Evolutionary conservation across 768 basidiomycete genomes (phyloP).

Genomic region (Cubamyces lactineus): DNA sequence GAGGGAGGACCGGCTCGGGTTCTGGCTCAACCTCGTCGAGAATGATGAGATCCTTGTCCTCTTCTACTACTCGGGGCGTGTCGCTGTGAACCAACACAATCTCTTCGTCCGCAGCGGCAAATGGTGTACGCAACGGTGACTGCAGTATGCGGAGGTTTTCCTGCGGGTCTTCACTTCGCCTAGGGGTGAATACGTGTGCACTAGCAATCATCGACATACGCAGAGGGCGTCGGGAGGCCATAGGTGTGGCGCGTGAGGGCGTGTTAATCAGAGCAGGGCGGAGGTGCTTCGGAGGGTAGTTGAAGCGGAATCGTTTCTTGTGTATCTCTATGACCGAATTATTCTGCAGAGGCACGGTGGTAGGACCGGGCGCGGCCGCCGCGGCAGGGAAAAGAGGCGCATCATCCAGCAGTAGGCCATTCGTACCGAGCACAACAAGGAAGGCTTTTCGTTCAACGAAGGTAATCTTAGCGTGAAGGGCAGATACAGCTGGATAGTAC

Average conservation of each 20-base stretch:
- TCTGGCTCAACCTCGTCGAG: slow-evolving; percentile 59
- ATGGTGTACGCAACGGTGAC: slow-evolving; percentile 50
- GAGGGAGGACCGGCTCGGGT: slow-evolving; percentile 21
- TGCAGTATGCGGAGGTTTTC: slow-evolving; percentile 68
- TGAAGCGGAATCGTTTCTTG: slow-evolving; percentile 70
- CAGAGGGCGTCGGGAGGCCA: slow-evolving; percentile 45
- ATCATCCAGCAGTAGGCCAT: slow-evolving; percentile 64
- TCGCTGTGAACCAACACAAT: slow-evolving; percentile 65
- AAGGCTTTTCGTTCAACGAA: slow-evolving; percentile 75
- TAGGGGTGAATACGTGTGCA: slow-evolving; percentile 73
- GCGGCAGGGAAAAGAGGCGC: slow-evolving; percentile 58
- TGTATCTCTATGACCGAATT: slow-evolving; percentile 70
- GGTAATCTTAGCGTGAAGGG: slow-evolving; percentile 67
- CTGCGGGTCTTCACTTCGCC: slow-evolving; percentile 58
- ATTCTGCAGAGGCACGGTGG: slow-evolving; percentile 66
- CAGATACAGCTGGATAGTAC: slow-evolving; percentile 66
- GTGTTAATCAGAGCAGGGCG: slow-evolving; percentile 44
- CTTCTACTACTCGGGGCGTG: slow-evolving; percentile 68
- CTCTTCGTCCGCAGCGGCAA: slow-evolving; percentile 41
- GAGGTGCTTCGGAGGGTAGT: slow-evolving; percentile 74
- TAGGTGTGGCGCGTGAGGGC: slow-evolving; percentile 50
- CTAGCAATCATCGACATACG: slow-evolving; percentile 78
- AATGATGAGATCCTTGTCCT: slow-evolving; percentile 68
- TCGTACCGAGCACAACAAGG: slow-evolving; percentile 59
- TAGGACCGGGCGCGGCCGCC: slow-evolving; percentile 37